phyloP scores from a whole-genome alignment of 2,329 filamentous ascomycete species.

The Monilinia aucupariae region DNA sequence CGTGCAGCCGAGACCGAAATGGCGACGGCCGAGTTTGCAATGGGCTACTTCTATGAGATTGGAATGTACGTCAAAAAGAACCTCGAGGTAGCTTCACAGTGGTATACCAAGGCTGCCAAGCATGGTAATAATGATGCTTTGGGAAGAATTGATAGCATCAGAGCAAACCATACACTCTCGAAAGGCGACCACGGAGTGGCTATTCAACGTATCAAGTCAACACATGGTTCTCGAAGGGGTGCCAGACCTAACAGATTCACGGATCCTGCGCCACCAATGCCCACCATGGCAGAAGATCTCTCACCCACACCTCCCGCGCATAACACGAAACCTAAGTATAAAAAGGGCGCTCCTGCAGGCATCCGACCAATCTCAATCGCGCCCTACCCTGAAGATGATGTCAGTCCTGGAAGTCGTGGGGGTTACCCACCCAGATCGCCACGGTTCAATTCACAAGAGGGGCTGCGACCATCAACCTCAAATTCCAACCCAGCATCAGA shows the following conservation, averaged over 20 bases:
- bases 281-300: slow-evolving; percentile 30
- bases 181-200: slow-evolving; percentile 90
- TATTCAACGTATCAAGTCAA: slow-evolving; percentile 78
- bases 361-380: slow-evolving; percentile 40
- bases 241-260: slow-evolving; percentile 56
- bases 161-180: slow-evolving; percentile 75
- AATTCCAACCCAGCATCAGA: slow-evolving; percentile 41
- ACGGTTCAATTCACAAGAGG: slow-evolving; percentile 43
- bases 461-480: slow-evolving; percentile 30
- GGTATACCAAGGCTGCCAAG: slow-evolving; percentile 85
- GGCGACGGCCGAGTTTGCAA: slow-evolving; percentile 87
- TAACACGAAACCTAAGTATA: slow-evolving; percentile 4
- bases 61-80: slow-evolving; percentile 87
- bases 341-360: slow-evolving; percentile 18
- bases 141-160: slow-evolving; percentile 75
- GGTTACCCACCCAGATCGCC: slow-evolving; percentile 20
- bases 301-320: slow-evolving; percentile 30
- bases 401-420: slow-evolving; percentile 22
- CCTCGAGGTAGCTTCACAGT: slow-evolving; percentile 72
- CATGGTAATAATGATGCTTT: slow-evolving; percentile 89
- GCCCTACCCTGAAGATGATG: slow-evolving; percentile 67
- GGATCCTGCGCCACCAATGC: slow-evolving; percentile 37
- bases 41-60: slow-evolving; percentile 97
- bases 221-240: slow-evolving; percentile 64
- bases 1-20: slow-evolving; percentile 77